These are phyloP conservation scores for Rhizopogon vesiculosus DNA, from an alignment of 768 basidiomycete genomes.

Conservation along the genomic window DNA sequence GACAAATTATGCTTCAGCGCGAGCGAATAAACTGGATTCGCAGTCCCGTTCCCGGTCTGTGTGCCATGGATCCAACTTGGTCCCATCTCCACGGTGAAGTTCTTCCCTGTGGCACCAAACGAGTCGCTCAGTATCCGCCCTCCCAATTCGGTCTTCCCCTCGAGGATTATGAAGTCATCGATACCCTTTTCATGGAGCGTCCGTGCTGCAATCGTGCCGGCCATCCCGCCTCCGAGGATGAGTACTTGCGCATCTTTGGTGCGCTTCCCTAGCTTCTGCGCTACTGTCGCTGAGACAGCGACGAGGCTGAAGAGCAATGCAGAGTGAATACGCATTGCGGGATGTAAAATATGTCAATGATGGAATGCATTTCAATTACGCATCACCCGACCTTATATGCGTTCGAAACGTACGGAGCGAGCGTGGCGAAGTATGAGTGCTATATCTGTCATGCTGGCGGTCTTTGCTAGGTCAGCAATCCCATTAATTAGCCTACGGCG, in stretches of 20 bases:
- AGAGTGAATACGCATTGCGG: background rate
- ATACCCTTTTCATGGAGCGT: constrained; percentile 51
- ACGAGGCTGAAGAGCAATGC: background rate
- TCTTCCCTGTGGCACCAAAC: constrained; percentile 35
- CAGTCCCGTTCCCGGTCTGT: constrained; percentile 40
- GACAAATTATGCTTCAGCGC: constrained; percentile 49
- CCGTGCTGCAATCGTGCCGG: constrained; percentile 64
- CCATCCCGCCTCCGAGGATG: constrained; percentile 62
- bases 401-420: too few relatives aligned
- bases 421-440: too few relatives aligned
- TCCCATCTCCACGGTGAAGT: constrained; percentile 49
- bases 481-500: too few relatives aligned
- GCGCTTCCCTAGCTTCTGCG: too few relatives aligned
- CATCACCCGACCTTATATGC: too few relatives aligned
- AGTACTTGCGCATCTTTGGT: constrained; percentile 35
- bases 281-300: background rate
- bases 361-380: too few relatives aligned
- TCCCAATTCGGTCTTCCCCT: constrained; percentile 47
- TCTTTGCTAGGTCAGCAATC: too few relatives aligned
- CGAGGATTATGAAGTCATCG: constrained; percentile 53
- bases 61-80: constrained; percentile 62
- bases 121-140: constrained; percentile 49
- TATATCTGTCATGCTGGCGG: too few relatives aligned
- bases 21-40: constrained; percentile 57
- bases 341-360: background rate